These are phyloP conservation scores for Fusarium concolor DNA, from an alignment of 2,329 filamentous ascomycete species.

Conservation along the genomic window DNA sequence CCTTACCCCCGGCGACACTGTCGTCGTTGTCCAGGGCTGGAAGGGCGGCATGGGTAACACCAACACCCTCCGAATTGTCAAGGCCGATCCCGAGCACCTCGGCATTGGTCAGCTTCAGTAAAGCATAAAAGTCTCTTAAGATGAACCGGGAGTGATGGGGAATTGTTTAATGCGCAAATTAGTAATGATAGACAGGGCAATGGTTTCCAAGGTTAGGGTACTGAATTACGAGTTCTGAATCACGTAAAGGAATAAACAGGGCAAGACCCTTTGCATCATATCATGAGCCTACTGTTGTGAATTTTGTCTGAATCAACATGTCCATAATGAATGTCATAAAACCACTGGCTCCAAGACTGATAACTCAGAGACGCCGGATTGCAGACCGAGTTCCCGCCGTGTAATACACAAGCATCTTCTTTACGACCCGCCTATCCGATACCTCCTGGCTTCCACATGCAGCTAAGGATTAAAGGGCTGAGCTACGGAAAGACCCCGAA, in stretches of 20 bases:
- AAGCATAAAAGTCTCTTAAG: conserved; percentile 27
- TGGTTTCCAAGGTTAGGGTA: conserved; percentile 45
- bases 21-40: conserved; percentile 91
- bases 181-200: conserved; percentile 49
- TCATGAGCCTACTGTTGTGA: background rate
- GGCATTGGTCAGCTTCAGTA: conserved; percentile 61
- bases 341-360: too few relatives aligned
- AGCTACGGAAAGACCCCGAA: conserved; percentile 9
- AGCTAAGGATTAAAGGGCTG: conserved; percentile 26
- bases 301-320: background rate
- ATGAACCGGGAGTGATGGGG: conserved; percentile 23
- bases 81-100: conserved; percentile 69
- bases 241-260: conserved; percentile 39
- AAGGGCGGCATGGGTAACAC: conserved; percentile 92
- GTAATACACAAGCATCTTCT: conserved; percentile 13
- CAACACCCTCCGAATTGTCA: conserved; percentile 78
- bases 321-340: background rate
- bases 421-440: background rate
- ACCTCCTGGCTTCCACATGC: conserved; percentile 10
- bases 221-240: conserved; percentile 44
- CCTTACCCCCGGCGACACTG: conserved; percentile 76
- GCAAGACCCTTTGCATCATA: conserved; percentile 24
- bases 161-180: conserved; percentile 46
- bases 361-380: background rate
- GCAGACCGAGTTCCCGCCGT: background rate